Evolutionary conservation across 192 early-diverging fungal genomes (phyloP).

Genomic region (Backusella liffmaniae): DNA sequence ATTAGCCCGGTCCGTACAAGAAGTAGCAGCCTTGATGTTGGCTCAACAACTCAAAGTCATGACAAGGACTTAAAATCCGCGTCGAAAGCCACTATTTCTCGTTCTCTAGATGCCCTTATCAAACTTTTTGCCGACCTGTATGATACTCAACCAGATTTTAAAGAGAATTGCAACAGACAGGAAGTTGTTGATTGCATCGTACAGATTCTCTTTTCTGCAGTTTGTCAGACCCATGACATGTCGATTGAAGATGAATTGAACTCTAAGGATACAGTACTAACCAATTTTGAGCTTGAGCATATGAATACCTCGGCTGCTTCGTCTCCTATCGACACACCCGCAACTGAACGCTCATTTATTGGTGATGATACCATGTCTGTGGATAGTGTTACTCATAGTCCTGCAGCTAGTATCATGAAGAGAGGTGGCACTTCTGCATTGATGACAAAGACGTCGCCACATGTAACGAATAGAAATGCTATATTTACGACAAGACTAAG

Average conservation of each 20-base stretch:
- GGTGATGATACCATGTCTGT: background rate
- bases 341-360: background rate
- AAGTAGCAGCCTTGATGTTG: slow-evolving; percentile 7
- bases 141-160: slow-evolving; percentile 36
- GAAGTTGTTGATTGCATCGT: slow-evolving; percentile 56
- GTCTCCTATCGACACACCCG: background rate
- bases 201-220: slow-evolving; percentile 52
- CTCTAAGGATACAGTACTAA: slow-evolving; percentile 33
- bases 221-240: slow-evolving; percentile 42
- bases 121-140: slow-evolving; percentile 20
- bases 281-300: slow-evolving; percentile 26
- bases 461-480: slow-evolving; percentile 25
- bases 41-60: background rate
- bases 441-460: slow-evolving; percentile 40
- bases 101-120: slow-evolving; percentile 6
- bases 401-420: slow-evolving; percentile 26
- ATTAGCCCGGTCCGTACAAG: background rate
- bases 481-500: slow-evolving; percentile 26
- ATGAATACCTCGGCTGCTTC: slow-evolving; percentile 1
- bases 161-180: slow-evolving; percentile 44
- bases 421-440: slow-evolving; percentile 28
- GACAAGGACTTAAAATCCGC: background rate
- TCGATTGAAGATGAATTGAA: slow-evolving; percentile 45
- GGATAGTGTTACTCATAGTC: background rate
- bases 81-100: background rate